Base-by-base conservation (phyloP, 1,284 basidiomycete genomes). In the Cryptococcus wingfieldii region DNA sequence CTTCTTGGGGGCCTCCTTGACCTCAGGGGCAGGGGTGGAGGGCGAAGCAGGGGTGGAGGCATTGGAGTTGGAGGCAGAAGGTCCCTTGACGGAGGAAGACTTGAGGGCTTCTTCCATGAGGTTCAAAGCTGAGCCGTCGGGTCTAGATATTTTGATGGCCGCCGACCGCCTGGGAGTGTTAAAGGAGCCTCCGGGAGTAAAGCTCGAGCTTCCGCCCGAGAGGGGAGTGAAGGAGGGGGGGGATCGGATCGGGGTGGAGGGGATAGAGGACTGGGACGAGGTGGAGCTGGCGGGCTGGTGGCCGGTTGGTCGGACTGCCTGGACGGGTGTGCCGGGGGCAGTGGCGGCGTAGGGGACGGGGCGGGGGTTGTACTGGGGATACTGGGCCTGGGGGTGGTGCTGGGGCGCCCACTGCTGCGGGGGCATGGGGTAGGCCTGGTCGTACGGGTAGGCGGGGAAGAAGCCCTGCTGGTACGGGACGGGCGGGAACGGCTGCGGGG, bases 131-230 rank as follows among this genome's bases (percentile, higher is more conserved):
- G 68, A 72, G 34, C 74, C 77, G 56, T 77, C 77, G 2, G 72
- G 72, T 42, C 72, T 71, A 6, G 73, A 63, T 50, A 77, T 67
- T 63, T 73, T 76, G 68, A 77, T 72, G 3, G 65, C 64, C 25
- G 60, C 47, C 31, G 63, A 59, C 27, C 64, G 55, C 28, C 66
- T 64, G 18, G 69, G 73, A 10, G 72, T 74, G 41, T n/a, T n/a
- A 6, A 23, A n/a, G 5, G 19, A n/a, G 10, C 31, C 31, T 34
- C 31, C 31, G 1, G 41, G 41, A 23, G 16, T 42, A 54, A 77
- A 76, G 12, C 72, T 54, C 4, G 66, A 42, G 5, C 69, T 72
- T 6, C 65, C 67, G 3, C 63, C 64, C 14, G 72, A 72, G 31
- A 74, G 62, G 10, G 53, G 47, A 19, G 67, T 57, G 64, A 71